Percentiles rank a stretch among this genome's conserved stretches.
These are phyloP conservation scores for Nitzschia palea DNA, from an alignment of 108 stramenopile genomes.

Conservation along the genomic window DNA sequence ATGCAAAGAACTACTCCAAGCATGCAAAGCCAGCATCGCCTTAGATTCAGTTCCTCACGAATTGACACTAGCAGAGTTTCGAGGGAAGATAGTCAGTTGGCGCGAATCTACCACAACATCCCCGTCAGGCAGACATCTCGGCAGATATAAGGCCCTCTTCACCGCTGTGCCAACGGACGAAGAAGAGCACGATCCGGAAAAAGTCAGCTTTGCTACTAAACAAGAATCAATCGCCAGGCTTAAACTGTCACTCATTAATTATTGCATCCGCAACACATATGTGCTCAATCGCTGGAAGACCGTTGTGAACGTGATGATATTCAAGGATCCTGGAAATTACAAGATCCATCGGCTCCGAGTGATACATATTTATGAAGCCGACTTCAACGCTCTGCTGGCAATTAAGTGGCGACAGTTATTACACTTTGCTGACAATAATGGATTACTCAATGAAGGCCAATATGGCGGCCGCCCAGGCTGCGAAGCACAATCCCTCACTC, in stretches of 20 bases:
- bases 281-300: too few relatives aligned
- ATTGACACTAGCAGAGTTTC: background rate
- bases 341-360: conserved; percentile 12
- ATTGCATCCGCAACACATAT: background rate
- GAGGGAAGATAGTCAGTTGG: background rate
- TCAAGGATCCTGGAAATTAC: too few relatives aligned
- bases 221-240: background rate
- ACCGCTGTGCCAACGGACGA: background rate
- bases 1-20: background rate
- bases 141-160: background rate
- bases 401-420: background rate
- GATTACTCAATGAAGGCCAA: background rate
- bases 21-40: background rate
- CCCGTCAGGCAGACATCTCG: background rate
- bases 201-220: background rate
- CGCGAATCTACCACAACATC: background rate
- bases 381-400: background rate
- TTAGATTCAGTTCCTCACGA: background rate
- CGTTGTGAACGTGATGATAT: too few relatives aligned
- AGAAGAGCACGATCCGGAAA: background rate
- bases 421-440: background rate
- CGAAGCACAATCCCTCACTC: background rate
- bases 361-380: conserved; percentile 12
- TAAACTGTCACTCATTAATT: background rate
- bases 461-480: background rate